Conservation (phyloP, 1,284 basidiomycete genomes). For the Sanghuangporus baumii region DNA sequence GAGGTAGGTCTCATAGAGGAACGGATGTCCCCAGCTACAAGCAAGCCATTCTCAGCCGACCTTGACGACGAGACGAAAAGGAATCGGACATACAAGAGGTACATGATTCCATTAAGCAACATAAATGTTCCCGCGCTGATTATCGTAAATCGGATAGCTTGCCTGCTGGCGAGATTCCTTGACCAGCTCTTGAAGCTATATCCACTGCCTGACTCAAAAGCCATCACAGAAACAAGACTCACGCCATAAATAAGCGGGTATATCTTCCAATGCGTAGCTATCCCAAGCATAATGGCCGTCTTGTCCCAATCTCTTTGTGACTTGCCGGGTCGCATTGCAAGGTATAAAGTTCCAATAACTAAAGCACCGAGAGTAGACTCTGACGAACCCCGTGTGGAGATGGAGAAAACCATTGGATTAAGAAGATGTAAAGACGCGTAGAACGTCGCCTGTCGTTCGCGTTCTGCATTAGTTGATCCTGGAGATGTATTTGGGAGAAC, state of each 20-base stretch:
- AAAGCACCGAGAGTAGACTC: constrained; percentile 84
- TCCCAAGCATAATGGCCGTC: constrained; percentile 69
- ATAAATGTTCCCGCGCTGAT: constrained; percentile 69
- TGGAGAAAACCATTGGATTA: constrained; percentile 93
- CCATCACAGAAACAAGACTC: constrained; percentile 66
- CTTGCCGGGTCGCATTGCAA: constrained; percentile 38
- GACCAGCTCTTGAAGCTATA: constrained; percentile 20
- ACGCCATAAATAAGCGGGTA: constrained; percentile 91
- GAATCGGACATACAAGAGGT: constrained; percentile 59
- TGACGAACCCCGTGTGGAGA: constrained; percentile 93
- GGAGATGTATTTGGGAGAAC: constrained; percentile 29
- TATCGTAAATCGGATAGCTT: constrained; percentile 62
- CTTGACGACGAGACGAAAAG: constrained; percentile 1
- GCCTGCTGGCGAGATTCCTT: constrained; percentile 43
- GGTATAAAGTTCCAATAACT: constrained; percentile 72
- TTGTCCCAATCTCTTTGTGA: constrained; percentile 36
- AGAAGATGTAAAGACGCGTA: constrained; percentile 69
- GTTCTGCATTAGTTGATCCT: constrained; percentile 3
- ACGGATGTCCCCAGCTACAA: constrained; percentile 86
- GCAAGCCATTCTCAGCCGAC: not conserved
- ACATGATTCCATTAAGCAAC: constrained; percentile 62
- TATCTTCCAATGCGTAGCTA: constrained; percentile 91
- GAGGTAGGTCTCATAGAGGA: constrained; percentile 88
- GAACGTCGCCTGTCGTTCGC: constrained; percentile 38
- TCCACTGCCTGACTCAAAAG: constrained; percentile 24